Conservation (phyloP, 2,329 filamentous ascomycete genomes). For the Domatiomyces catenatus region DNA sequence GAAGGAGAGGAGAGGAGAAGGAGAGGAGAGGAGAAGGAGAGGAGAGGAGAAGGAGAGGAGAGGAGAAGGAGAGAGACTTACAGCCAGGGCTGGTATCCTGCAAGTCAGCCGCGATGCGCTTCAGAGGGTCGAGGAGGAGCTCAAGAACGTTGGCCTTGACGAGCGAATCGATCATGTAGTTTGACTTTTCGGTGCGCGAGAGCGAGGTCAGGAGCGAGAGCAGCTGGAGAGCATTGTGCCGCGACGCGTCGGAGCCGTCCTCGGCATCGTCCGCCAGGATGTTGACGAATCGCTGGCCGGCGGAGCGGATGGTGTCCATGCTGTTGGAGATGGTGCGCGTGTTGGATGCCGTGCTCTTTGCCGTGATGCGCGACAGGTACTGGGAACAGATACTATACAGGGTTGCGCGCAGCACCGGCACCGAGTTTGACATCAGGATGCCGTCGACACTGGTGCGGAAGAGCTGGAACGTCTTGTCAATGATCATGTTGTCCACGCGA, state of each 20-base stretch:
- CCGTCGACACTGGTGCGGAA: slow-evolving; percentile 77
- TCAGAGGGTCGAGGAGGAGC: slow-evolving; percentile 76
- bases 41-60: slow-evolving; percentile 1
- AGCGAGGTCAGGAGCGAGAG: slow-evolving; percentile 62
- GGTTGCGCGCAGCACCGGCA: slow-evolving; percentile 57
- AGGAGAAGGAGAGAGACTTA: slow-evolving; percentile 25
- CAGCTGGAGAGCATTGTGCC: slow-evolving; percentile 74
- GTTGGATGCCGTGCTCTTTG: slow-evolving; percentile 31
- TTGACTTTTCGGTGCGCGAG: slow-evolving; percentile 54
- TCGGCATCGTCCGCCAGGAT: slow-evolving; percentile 88
- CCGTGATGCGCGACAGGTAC: slow-evolving; percentile 55
- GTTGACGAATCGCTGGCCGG: slow-evolving; percentile 69
- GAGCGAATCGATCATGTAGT: slow-evolving; percentile 62
- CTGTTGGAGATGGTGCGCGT: slow-evolving; percentile 35
- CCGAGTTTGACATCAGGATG: slow-evolving; percentile 54
- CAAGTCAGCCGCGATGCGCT: slow-evolving; percentile 60
- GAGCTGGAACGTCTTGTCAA: slow-evolving; percentile 78
- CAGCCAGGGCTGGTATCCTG: slow-evolving; percentile 41
- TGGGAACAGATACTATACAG: slow-evolving; percentile 88
- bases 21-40: not conserved
- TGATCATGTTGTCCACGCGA: slow-evolving; percentile 52
- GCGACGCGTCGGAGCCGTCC: slow-evolving; percentile 63
- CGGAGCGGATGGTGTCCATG: slow-evolving; percentile 57
- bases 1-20: not conserved
- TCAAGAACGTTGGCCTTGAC: slow-evolving; percentile 80